Base-by-base conservation (phyloP, 441 rosid genomes). In the Adansonia grandidieri region DNA sequence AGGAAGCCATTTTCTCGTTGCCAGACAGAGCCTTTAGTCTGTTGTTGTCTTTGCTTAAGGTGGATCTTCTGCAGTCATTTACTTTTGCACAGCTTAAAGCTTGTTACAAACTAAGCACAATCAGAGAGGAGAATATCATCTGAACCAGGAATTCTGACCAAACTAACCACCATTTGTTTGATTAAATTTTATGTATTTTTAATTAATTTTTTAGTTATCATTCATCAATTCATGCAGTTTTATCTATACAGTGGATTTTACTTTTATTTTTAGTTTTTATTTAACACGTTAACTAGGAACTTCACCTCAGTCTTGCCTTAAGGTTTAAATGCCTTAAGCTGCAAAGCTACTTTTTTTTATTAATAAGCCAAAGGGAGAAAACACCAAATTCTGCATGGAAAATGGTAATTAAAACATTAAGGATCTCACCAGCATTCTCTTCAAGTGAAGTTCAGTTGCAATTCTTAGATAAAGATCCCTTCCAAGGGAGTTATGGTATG, bases 361-460 rank as follows among this genome's bases (percentile, higher is more conserved):
- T 20, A 14, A 72, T 47, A 10, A 44, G 13, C 17, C 9, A 10
- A 54, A n/a, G 28, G 6, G 10, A 28, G 9, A 9, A n/a, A 54
- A 22, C 76, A 53, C 32, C 2, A 54, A 56, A 40, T 9, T 32
- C 10, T 56, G 13, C 22, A 15, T 17, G 9, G 11, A 9, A 28
- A 15, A 28, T 13, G 37, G 4, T 40, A 44, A 10, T 15, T 8
- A 74, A 44, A 58, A 22, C 28, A 14, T 44, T 42, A 45, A 42
- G 75, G 57, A 58, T 63, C 93, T 86, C 81, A 92, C 99, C 93
- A 96, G 82, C 99, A 94, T 94, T 87, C 99, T 89, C 84, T 96
- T 96, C 82, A 96, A 87, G 81, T 96, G 99, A 71, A 96, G 97
- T 85, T 93, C 99, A 70, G 98, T 93, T 24, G 99, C 99, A 84